Conservation (phyloP, 1,284 basidiomycete genomes). For the Wolfiporia cocos region DNA sequence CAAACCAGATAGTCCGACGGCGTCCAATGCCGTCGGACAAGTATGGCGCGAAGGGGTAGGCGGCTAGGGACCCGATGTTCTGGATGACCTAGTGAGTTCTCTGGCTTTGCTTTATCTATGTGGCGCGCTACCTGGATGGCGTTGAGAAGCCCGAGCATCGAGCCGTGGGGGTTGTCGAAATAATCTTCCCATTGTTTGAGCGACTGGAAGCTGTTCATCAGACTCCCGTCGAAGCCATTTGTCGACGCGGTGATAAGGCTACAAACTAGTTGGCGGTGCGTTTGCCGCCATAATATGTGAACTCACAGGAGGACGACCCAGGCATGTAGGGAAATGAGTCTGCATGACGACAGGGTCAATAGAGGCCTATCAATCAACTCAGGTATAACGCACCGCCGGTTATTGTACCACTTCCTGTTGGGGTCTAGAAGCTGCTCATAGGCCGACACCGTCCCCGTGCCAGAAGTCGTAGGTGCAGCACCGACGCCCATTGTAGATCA, state of each 20-base stretch:
- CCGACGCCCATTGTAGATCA: conserved; percentile 46
- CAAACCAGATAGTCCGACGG: conserved; percentile 52
- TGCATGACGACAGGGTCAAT: conserved; percentile 16
- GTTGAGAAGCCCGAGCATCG: conserved; percentile 67
- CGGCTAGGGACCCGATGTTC: conserved; percentile 64
- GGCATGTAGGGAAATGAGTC: conserved; percentile 54
- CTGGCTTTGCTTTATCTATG: no score
- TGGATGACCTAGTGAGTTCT: conserved; percentile 17
- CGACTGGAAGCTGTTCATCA: conserved; percentile 75
- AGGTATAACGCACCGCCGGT: conserved; percentile 43
- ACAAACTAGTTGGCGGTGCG: neutral
- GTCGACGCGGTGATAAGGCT: conserved; percentile 73
- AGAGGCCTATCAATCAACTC: neutral
- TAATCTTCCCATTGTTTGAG: conserved; percentile 53
- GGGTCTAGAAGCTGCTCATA: conserved; percentile 58
- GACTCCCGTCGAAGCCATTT: conserved; percentile 71
- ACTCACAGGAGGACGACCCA: conserved; percentile 65
- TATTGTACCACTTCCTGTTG: conserved; percentile 66
- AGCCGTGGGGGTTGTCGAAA: conserved; percentile 48
- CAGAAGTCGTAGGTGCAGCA: conserved; percentile 26
- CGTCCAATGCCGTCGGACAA: conserved; percentile 67
- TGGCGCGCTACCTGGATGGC: conserved; percentile 59
- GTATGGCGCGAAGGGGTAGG: conserved; percentile 66
- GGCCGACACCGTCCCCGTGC: conserved; percentile 20
- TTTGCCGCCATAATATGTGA: neutral